Evolutionary conservation across 495 filamentous ascomycete species (phyloP).

Genomic region (Annulohypoxylon moriforme): DNA sequence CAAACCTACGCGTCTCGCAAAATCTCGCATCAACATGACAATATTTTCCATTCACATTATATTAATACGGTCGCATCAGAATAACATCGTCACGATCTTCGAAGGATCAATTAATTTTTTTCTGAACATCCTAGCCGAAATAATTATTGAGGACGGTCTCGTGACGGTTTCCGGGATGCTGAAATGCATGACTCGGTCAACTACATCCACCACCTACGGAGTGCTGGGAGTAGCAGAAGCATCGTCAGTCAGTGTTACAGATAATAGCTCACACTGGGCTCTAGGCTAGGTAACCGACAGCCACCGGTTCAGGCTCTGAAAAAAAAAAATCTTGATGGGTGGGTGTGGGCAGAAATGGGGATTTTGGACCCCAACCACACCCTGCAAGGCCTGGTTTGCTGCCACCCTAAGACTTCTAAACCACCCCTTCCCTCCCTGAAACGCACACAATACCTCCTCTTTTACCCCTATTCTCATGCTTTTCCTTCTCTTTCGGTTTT

Average conservation of each 20-base stretch:
- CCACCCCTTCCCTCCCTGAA: conserved; percentile 47
- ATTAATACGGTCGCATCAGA: background rate
- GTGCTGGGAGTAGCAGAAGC: conserved; percentile 18
- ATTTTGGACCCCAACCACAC: conserved; percentile 47
- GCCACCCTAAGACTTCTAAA: conserved; percentile 37
- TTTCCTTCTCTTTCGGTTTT: conserved; percentile 32
- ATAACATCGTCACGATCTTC: background rate
- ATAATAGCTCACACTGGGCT: conserved; percentile 36
- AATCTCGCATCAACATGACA: background rate
- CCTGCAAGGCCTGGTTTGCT: conserved; percentile 36
- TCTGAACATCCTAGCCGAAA: background rate
- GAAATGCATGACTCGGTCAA: conserved; percentile 49
- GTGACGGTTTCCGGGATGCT: conserved; percentile 7
- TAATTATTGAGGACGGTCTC: background rate
- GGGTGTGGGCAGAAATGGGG: conserved; percentile 37
- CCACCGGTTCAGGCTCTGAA: conserved; percentile 30
- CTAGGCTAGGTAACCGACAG: conserved; percentile 26
- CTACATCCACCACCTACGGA: conserved; percentile 36
- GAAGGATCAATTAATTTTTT: background rate
- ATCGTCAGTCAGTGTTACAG: conserved; percentile 37
- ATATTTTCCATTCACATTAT: background rate
- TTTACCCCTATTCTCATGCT: conserved; percentile 43
- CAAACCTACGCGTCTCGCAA: conserved; percentile 14
- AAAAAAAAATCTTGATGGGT: conserved; percentile 29
- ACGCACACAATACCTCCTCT: conserved; percentile 44